phyloP scores from a whole-genome alignment of 2,329 filamentous ascomycete species.

The Curvularia sp. region DNA sequence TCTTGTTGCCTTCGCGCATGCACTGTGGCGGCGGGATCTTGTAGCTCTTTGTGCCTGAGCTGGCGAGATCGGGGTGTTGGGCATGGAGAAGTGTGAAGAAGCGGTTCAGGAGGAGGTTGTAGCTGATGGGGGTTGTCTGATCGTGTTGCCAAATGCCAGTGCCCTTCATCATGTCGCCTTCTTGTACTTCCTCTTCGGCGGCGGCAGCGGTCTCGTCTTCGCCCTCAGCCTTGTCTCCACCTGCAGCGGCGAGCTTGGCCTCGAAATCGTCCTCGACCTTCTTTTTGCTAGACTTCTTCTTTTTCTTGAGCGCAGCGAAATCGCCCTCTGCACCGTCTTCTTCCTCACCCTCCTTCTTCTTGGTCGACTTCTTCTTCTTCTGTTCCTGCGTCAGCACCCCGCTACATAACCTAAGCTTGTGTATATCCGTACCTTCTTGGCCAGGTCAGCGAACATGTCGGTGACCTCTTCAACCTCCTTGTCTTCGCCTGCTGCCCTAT shows the following conservation, averaged over 20 bases:
- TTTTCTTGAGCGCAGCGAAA: conserved; percentile 76
- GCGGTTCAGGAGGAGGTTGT: conserved; percentile 82
- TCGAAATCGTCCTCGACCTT: conserved; percentile 69
- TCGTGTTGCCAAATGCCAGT: conserved; percentile 92
- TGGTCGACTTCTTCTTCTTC: conserved; percentile 70
- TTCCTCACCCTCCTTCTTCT: conserved; percentile 64
- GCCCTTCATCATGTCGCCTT: conserved; percentile 82
- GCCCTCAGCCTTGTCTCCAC: conserved; percentile 60
- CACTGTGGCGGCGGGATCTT: conserved; percentile 99
- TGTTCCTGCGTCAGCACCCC: conserved; percentile 19
- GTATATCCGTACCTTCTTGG: conserved; percentile 64
- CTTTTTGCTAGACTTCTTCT: conserved; percentile 80
- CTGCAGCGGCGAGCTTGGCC: conserved; percentile 68
- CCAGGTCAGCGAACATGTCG: conserved; percentile 67
- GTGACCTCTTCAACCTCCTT: conserved; percentile 71
- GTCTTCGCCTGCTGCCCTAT: conserved; percentile 52
- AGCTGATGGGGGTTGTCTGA: conserved; percentile 77
- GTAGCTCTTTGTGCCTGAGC: conserved; percentile 90
- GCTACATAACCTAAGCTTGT: not conserved
- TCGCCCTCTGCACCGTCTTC: conserved; percentile 61
- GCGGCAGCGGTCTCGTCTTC: conserved; percentile 56
- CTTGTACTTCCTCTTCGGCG: conserved; percentile 62
- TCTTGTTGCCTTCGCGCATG: conserved; percentile 98
- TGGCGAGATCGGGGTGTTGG: conserved; percentile 95
- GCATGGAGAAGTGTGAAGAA: conserved; percentile 96